Base-by-base conservation (phyloP, 2,329 filamentous ascomycete genomes). In the Talaromyces sp. region DNA sequence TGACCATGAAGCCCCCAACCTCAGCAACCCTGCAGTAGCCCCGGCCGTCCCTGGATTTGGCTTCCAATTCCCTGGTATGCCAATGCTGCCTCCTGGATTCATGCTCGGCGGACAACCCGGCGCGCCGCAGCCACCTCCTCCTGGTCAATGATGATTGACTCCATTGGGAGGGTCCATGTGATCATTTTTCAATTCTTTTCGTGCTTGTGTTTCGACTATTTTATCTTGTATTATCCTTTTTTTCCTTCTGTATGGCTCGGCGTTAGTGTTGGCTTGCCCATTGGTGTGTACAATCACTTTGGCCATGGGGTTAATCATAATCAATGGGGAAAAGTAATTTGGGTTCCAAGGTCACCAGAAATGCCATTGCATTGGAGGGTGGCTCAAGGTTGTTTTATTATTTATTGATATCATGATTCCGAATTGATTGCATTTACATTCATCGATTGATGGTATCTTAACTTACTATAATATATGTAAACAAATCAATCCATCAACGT, bases 31-130 rank as follows among this genome's bases (percentile, higher is more conserved):
- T 30, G 81, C 78, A 9, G 82, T 83, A 2, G 78, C 82, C 3
- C 82, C 82, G 15, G 77, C 81, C 7, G 81, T 85, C 6, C 82
- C 82, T 52, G 80, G 81, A 3, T 85, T 84, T 63, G 82, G 82
- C 9, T 84, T 84, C 67, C 80, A 80, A 42, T 79, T 81, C 62
- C 73, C 78, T 11, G 77, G 77, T 19, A 80, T 81, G 76, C 77
- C 78, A 47, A 77, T 80, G 72, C 76, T 81, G 28, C 78, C 78
- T 58, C 76, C 78, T 22, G 78, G 78, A 13, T 81, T 81, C 67
- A 77, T 80, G 72, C 72, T 80, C 69, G 75, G 75, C 59, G 69
- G 68, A 19, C 72, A 74, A 59, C 67, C 69, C 42, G 71, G 72
- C 17, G 66, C 70, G 9, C 68, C 70, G 19, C 75, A 75, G 57